phyloP scores from a whole-genome alignment of 1,284 basidiomycete genomes.

The Boletellus deceptivus region DNA sequence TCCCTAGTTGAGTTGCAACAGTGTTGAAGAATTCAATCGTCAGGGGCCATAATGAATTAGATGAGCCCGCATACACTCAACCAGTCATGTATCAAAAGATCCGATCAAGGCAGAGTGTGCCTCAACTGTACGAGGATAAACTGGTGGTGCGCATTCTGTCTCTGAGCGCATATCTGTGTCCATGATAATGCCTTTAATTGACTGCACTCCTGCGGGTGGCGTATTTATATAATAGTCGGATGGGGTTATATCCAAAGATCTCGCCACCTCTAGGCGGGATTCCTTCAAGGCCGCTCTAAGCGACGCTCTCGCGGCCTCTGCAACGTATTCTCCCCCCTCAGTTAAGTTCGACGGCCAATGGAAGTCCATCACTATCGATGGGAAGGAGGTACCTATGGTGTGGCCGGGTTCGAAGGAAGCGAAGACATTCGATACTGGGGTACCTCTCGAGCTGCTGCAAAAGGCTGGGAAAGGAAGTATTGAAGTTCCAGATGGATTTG shows the following conservation, averaged over 20 bases:
- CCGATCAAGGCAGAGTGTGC: conserved; percentile 71
- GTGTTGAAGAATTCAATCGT: neutral
- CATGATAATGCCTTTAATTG: neutral
- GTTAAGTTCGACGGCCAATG: conserved; percentile 65
- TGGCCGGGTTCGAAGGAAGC: conserved; percentile 68
- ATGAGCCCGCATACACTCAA: conserved; percentile 88
- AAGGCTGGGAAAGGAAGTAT: conserved; percentile 71
- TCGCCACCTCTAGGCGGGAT: conserved; percentile 50
- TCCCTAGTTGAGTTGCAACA: neutral
- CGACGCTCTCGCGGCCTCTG: conserved; percentile 50
- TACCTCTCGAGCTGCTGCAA: conserved; percentile 48
- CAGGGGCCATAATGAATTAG: conserved; percentile 87
- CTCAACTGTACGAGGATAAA: conserved; percentile 77
- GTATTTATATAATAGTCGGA: conserved; percentile 43
- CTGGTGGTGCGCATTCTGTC: conserved; percentile 54
- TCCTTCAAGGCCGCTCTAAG: conserved; percentile 64
- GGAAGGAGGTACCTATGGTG: conserved; percentile 44
- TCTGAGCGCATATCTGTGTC: neutral
- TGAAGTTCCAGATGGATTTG: conserved; percentile 70
- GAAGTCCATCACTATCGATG: conserved; percentile 33
- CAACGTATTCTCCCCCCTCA: conserved; percentile 48
- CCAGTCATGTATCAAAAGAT: conserved; percentile 89
- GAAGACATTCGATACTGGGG: conserved; percentile 67
- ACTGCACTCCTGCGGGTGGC: neutral
- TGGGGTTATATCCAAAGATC: conserved; percentile 49